Base-by-base conservation (phyloP, 2,329 filamentous ascomycete species). In the Aspergillus sp. region DNA sequence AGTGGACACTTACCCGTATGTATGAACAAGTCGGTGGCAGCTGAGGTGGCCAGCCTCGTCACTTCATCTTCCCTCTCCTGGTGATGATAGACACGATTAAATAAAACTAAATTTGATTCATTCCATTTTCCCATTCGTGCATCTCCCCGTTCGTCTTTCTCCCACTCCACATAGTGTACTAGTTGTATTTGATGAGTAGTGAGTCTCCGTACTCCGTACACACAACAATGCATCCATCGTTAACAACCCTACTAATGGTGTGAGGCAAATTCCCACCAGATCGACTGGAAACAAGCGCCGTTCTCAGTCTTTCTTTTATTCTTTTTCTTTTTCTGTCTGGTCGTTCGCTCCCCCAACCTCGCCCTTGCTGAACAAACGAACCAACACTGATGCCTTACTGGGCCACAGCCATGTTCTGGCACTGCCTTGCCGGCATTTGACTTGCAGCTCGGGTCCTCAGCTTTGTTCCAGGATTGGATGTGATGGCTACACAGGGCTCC, bases 1-100 rank as follows among this genome's bases (percentile, higher is more conserved):
- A 23, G n/a, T 19, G 17, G n/a, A 11, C 17, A 5, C 25, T 27
- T 27, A 17, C 27, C 30, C 27, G 42, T 51, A 48, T 27, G 41
- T 11, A 42, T 48, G 36, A 44, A 30, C 51, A 27, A 27, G 32
- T 19, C 36, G 50, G 36, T 39, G 30, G 23, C 25, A 25, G 57
- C 21, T 60, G 60, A 36, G 54, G 54, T 62, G 58, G 54, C 51
- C 60, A 23, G 36, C 47, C 21, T 55, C 48, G 51, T 30, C 57
- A 39, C 48, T 42, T 25, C 21, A 30, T 21, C 15, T 47, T 6
- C 19, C 42, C 19, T 25, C 44, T 30, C 23, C 44, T 11, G 21
- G 41, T 44, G 32, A 36, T 36, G 11, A 36, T 36, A 1, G 2
- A 36, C 32, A 36, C 1, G 30, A 13, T 36, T 13, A 36, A 36